phyloP scores from a whole-genome alignment of 1,284 basidiomycete genomes.

The Ustilago curta region DNA sequence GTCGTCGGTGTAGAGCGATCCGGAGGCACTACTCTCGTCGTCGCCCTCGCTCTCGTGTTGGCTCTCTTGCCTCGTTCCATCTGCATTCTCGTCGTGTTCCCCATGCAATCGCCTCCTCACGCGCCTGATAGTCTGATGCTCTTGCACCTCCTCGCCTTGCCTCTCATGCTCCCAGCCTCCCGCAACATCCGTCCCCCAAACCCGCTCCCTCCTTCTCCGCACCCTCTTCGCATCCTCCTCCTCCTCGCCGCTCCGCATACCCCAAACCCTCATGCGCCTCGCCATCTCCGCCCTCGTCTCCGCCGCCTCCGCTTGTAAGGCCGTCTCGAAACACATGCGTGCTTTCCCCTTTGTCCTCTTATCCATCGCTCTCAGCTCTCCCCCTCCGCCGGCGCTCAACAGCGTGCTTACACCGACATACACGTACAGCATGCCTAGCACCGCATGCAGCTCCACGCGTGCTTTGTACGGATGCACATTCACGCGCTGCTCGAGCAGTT shows the following conservation, averaged over 20 bases:
- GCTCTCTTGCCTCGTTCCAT: background rate
- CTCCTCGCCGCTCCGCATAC: constrained; percentile 11
- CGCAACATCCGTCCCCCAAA: constrained; percentile 25
- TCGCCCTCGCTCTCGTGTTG: background rate
- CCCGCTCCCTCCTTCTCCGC: background rate
- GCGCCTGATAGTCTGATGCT: constrained; percentile 11
- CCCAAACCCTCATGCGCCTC: constrained; percentile 30
- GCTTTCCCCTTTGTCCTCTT: constrained; percentile 24
- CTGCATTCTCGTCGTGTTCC: background rate
- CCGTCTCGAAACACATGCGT: constrained; percentile 25
- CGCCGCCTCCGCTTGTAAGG: constrained; percentile 8
- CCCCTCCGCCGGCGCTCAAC: background rate
- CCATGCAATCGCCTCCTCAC: constrained; percentile 11
- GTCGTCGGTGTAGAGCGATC: background rate
- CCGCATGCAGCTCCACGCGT: constrained; percentile 20
- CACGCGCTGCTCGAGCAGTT: constrained; percentile 30
- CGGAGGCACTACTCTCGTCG: constrained; percentile 10
- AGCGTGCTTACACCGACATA: constrained; percentile 23
- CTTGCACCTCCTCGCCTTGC: constrained; percentile 7
- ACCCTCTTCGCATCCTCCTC: constrained; percentile 6
- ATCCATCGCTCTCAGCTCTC: constrained; percentile 17
- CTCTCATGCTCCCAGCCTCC: background rate
- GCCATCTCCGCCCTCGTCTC: constrained; percentile 10
- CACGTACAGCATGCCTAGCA: constrained; percentile 39
- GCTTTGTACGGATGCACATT: constrained; percentile 34